phyloP scores from a whole-genome alignment of 2,329 filamentous ascomycete species.

The Periglandula ipomoeae region DNA sequence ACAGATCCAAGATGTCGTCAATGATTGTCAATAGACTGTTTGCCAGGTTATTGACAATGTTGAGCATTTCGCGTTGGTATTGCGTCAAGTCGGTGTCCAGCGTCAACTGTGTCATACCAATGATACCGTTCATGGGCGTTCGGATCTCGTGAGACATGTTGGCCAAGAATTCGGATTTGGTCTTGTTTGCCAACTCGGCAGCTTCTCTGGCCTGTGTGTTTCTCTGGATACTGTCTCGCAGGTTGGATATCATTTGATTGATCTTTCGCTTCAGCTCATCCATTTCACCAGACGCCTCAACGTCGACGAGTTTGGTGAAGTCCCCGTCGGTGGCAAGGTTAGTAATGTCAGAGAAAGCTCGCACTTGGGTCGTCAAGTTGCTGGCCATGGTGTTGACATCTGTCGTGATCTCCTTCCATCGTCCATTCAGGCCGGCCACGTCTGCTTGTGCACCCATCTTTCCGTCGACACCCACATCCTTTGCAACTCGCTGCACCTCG shows the following conservation, averaged over 20 bases:
- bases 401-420: constrained; percentile 97
- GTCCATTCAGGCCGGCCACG: constrained; percentile 81
- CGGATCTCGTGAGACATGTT: constrained; percentile 99
- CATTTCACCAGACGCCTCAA: constrained; percentile 97
- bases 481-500: constrained; percentile 89
- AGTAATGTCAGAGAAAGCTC: constrained; percentile 97
- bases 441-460: constrained; percentile 98
- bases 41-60: constrained; percentile 92
- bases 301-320: constrained; percentile 92
- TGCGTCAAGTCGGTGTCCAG: constrained; percentile 90
- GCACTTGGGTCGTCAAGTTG: constrained; percentile 81
- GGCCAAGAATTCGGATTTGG: constrained; percentile 94
- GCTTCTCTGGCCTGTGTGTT: constrained; percentile 94
- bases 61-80: constrained; percentile 96
- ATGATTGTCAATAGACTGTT: constrained; percentile 97
- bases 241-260: constrained; percentile 96
- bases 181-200: constrained; percentile 93
- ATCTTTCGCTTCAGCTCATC: constrained; percentile 98
- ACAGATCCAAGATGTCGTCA: constrained; percentile 68
- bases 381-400: constrained; percentile 90
- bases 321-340: constrained; percentile 94
- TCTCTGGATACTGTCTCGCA: constrained; percentile 90
- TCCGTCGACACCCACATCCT: constrained; percentile 93
- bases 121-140: constrained; percentile 96
- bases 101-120: constrained; percentile 95